Evolutionary conservation across 2,329 filamentous ascomycete species (phyloP).

Genomic region (Graphium sp.): DNA sequence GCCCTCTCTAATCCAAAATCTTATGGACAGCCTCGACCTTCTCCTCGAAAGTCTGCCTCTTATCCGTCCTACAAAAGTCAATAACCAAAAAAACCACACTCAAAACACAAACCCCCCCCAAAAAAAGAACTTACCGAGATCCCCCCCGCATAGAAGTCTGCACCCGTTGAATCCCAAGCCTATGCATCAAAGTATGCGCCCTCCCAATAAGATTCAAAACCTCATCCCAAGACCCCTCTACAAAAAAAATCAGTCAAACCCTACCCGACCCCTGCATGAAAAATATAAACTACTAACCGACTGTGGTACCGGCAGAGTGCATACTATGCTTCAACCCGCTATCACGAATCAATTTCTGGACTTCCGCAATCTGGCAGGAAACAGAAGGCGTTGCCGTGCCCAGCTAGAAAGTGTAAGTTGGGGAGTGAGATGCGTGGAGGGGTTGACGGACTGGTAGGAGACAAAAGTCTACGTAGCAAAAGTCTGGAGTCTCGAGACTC

Average conservation of each 20-base stretch:
- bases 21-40: conserved; percentile 52
- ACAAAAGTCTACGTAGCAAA: conserved; percentile 82
- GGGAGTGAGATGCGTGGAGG: no score
- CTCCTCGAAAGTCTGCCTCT: conserved; percentile 64
- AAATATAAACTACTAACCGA: no score
- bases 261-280: background rate
- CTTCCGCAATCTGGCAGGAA: conserved; percentile 70
- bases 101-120: background rate
- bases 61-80: conserved; percentile 52
- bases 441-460: conserved; percentile 52
- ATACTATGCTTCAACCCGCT: conserved; percentile 73
- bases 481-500: conserved; percentile 44
- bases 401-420: no score
- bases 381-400: conserved; percentile 66
- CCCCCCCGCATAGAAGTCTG: conserved; percentile 83
- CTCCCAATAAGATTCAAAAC: conserved; percentile 79
- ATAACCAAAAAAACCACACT: conserved; percentile 1
- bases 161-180: conserved; percentile 61
- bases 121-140: conserved; percentile 45
- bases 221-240: conserved; percentile 82
- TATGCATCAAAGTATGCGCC: conserved; percentile 63
- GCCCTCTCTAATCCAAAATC: conserved; percentile 24
- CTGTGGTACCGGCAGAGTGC: conserved; percentile 87
- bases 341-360: conserved; percentile 68
- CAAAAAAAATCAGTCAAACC: background rate